A percentile compares a stretch with the other conserved stretches of the same genome.
These are phyloP conservation scores for Penicillium occitanis DNA, from an alignment of 2,329 filamentous ascomycete species.

Conservation along the genomic window DNA sequence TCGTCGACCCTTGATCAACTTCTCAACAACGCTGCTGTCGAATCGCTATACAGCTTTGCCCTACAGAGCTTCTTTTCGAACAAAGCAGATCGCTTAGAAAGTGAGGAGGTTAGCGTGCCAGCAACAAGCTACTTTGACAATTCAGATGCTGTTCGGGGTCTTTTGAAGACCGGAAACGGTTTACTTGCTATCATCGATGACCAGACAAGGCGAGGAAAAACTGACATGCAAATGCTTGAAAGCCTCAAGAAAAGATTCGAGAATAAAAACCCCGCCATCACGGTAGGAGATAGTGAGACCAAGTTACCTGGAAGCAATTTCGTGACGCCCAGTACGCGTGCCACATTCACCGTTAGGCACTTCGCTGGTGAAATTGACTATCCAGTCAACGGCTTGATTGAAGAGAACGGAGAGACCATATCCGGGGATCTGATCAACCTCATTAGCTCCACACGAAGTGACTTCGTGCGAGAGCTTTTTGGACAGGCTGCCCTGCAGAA, in stretches of 20 bases:
- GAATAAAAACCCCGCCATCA: slow-evolving; percentile 87
- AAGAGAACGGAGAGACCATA: slow-evolving; percentile 95
- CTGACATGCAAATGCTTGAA: slow-evolving; percentile 86
- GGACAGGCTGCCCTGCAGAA: slow-evolving; percentile 95
- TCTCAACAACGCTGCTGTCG: slow-evolving; percentile 88
- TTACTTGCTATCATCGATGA: slow-evolving; percentile 93
- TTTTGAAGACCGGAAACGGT: slow-evolving; percentile 90
- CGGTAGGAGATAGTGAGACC: slow-evolving; percentile 71
- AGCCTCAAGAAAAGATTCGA: slow-evolving; percentile 90
- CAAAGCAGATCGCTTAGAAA: slow-evolving; percentile 89
- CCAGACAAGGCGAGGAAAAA: slow-evolving; percentile 84
- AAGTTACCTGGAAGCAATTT: slow-evolving; percentile 88
- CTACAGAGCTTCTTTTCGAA: slow-evolving; percentile 95
- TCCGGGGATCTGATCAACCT: slow-evolving; percentile 95
- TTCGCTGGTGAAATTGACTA: slow-evolving; percentile 98
- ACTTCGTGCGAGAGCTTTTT: slow-evolving; percentile 86
- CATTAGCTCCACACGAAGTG: slow-evolving; percentile 81
- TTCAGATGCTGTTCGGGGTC: slow-evolving; percentile 84
- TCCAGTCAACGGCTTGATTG: slow-evolving; percentile 77
- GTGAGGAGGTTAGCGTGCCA: slow-evolving; percentile 84
- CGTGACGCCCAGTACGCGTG: slow-evolving; percentile 73
- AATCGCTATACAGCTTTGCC: slow-evolving; percentile 88
- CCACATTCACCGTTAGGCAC: slow-evolving; percentile 87
- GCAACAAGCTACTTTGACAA: slow-evolving; percentile 98
- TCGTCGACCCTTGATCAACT: slow-evolving; percentile 87